Evolutionary conservation across 345 rosid genomes (phyloP), one percentile per base, ranked within the genome.

Genomic region (Melaleuca quinquenervia): DNA sequence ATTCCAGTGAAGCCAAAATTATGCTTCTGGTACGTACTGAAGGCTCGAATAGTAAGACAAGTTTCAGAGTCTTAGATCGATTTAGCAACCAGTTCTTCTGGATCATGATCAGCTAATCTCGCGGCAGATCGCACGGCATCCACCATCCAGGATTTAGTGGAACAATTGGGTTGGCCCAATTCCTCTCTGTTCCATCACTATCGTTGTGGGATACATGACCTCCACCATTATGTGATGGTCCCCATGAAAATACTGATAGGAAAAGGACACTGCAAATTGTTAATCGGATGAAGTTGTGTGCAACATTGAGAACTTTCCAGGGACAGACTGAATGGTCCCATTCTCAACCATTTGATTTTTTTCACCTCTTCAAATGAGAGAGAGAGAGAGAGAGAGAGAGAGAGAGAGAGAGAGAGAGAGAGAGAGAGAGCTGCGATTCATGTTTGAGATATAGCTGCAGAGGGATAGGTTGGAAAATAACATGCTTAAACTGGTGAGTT

Each of bases 141-240:
- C 75, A 3, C 75, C 6, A 45, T 41, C 78, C 48, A 70, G 48
- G 45, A 45, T 32, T 32, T 22, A 64, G 52, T 55, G 29, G 50
- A 10, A n/a, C 49, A 51, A 32, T 6, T 84, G 80, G 76, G 56
- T 85, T 87, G 88, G 49, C 60, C 78, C 75, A 76, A 62, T 56
- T 6, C 50, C 80, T 16, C 62, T 84, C 18, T 18, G 91, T 89
- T 87, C 76, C 84, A 44, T 90, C 88, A 87, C 92, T 84, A 86
- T 92, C 92, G 56, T 85, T 85, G 76, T 14, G 74, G 52, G 82
- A 83, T 82, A 11, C 58, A 49, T 51, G 87, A 87, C 85, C 48
- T 52, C 83, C 62, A 83, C 85, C 84, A 83, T 82, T 55, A 21
- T 76, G 86, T 55, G 51, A 87, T 91, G 93, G 94, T 92, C 92